phyloP scores from a whole-genome alignment of 257 asterid species.

The Solanum medicagineum region DNA sequence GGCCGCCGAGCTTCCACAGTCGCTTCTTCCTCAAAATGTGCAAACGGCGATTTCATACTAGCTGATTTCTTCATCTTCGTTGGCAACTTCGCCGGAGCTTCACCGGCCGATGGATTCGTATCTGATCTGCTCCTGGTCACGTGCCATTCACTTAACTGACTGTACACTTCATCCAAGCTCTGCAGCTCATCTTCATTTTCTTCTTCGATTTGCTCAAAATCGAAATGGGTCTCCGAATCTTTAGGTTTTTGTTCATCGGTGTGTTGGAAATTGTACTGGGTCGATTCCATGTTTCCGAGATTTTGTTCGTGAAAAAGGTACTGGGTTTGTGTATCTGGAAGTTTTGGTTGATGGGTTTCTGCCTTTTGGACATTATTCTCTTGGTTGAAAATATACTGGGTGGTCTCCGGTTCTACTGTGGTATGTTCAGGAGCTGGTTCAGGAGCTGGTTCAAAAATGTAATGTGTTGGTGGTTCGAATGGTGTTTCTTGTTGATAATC shows the following conservation, averaged over 20 bases:
- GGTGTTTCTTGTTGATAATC: constrained; percentile 9
- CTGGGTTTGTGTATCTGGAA: constrained; percentile 2
- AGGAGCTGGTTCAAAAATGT: constrained; percentile 24
- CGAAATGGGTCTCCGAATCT: not conserved
- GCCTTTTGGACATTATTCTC: not conserved
- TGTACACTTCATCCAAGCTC: constrained; percentile 55
- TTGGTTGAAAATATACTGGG: constrained; percentile 10
- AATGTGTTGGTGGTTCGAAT: constrained; percentile 22
- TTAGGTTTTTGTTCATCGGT: not conserved
- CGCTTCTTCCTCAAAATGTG: constrained; percentile 33
- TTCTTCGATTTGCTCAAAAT: constrained; percentile 1
- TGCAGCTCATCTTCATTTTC: constrained; percentile 14
- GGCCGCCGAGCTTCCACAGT: constrained; percentile 56
- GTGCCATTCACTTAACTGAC: constrained; percentile 18
- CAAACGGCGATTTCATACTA: constrained; percentile 34
- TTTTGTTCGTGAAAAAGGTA: constrained; percentile 2
- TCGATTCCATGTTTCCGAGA: not conserved
- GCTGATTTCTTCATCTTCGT: constrained; percentile 51
- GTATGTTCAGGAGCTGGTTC: constrained; percentile 12
- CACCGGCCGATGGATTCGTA: constrained; percentile 43
- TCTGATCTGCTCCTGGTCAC: constrained; percentile 47
- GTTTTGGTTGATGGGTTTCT: not conserved
- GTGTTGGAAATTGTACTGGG: not conserved
- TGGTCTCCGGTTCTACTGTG: not conserved
- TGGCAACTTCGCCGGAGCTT: constrained; percentile 25